A percentile compares a stretch with the other conserved stretches of the same genome.
Conservation (phyloP, 2,329 filamentous ascomycete species). For the Paracorniculantispora psalliotae region DNA sequence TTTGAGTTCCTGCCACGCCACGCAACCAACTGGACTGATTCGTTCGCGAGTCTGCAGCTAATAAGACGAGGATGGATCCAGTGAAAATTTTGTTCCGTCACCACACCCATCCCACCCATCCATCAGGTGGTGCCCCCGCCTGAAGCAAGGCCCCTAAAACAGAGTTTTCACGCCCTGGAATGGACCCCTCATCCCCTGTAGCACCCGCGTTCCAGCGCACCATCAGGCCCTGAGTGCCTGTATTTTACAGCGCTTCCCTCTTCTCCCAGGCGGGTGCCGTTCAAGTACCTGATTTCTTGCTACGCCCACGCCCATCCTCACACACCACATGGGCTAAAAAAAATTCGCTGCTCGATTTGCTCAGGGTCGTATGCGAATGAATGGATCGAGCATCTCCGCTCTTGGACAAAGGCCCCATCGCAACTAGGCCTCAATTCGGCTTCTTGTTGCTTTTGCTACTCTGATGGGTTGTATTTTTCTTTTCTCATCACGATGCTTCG, state of each 20-base stretch:
- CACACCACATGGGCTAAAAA: not conserved
- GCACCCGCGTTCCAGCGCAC: not conserved
- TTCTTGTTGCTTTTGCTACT: not conserved
- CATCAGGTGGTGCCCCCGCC: no score
- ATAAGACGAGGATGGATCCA: no score
- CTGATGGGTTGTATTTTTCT: not conserved
- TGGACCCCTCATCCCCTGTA: not conserved
- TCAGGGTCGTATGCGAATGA: slow-evolving; percentile 7
- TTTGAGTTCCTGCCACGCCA: no score
- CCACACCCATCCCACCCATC: no score
- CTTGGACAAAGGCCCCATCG: not conserved
- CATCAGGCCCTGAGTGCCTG: not conserved
- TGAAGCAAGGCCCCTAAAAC: no score
- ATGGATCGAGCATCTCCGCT: slow-evolving; percentile 10
- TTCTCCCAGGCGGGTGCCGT: not conserved
- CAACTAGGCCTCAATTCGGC: not conserved
- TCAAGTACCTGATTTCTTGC: slow-evolving; percentile 1
- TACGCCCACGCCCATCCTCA: not conserved
- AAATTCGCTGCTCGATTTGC: slow-evolving; percentile 7
- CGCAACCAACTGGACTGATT: no score
- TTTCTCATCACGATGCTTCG: slow-evolving; percentile 5
- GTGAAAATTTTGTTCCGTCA: no score
- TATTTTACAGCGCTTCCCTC: not conserved
- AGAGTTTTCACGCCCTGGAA: not conserved
- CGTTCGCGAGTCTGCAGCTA: no score